Conservation (phyloP, 1,139 yeast species). For the Torulaspora pretoriensis region DNA sequence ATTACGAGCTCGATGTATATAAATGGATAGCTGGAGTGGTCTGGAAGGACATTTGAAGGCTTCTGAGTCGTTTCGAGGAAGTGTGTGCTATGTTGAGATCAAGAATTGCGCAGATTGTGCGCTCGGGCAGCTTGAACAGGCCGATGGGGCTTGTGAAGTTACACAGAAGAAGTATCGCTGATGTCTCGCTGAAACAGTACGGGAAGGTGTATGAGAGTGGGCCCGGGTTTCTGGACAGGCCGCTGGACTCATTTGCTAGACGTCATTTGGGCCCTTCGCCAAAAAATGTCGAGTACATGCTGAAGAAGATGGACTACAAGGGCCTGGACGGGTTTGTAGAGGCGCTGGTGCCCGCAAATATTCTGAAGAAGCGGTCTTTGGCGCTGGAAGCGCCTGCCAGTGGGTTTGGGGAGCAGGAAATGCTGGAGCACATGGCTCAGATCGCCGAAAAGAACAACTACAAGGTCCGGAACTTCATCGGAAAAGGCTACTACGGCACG, state of each 20-base stretch:
- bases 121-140: slow-evolving; percentile 1
- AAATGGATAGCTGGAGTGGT: neutral
- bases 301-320: slow-evolving; percentile 57
- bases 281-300: slow-evolving; percentile 58
- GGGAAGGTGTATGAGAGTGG: slow-evolving; percentile 20
- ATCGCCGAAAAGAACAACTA: slow-evolving; percentile 72
- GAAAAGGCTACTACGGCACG: slow-evolving; percentile 93
- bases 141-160: neutral
- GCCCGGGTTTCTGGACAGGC: slow-evolving; percentile 17
- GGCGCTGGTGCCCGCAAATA: slow-evolving; percentile 72
- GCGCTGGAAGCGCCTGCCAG: slow-evolving; percentile 47
- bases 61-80: neutral
- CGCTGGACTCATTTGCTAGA: slow-evolving; percentile 76
- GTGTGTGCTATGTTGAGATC: slow-evolving; percentile 5
- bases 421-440: slow-evolving; percentile 61
- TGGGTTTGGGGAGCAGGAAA: slow-evolving; percentile 82
- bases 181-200: slow-evolving; percentile 25
- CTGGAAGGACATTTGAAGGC: neutral
- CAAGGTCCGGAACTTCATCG: slow-evolving; percentile 69
- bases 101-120: slow-evolving; percentile 1
- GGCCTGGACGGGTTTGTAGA: slow-evolving; percentile 68
- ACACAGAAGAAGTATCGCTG: slow-evolving; percentile 6
- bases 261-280: slow-evolving; percentile 89
- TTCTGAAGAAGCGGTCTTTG: slow-evolving; percentile 64
- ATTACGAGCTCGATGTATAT: slow-evolving; percentile 1